These are phyloP conservation scores for Pseudevernia furfuracea DNA, from an alignment of 495 filamentous ascomycete species.

Conservation along the genomic window DNA sequence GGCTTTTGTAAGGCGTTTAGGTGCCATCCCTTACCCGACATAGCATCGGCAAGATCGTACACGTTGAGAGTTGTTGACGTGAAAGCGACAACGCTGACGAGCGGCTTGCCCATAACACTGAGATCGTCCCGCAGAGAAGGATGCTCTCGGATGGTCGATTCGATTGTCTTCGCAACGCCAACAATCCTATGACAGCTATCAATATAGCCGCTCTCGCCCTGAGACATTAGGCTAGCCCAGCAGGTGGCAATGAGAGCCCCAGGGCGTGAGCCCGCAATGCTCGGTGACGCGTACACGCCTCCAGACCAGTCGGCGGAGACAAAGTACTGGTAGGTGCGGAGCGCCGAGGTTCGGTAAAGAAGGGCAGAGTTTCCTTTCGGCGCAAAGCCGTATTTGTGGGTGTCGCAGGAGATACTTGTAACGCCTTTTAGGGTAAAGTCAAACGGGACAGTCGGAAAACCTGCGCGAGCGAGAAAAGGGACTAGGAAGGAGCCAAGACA, in stretches of 20 bases:
- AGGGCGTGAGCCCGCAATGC: conserved; percentile 82
- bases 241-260: conserved; percentile 90
- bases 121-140: conserved; percentile 62
- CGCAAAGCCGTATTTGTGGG: conserved; percentile 98
- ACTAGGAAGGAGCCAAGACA: conserved; percentile 93
- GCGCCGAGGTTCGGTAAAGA: conserved; percentile 72
- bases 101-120: conserved; percentile 71
- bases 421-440: conserved; percentile 94
- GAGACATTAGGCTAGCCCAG: conserved; percentile 82
- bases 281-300: conserved; percentile 89
- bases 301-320: conserved; percentile 91
- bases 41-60: conserved; percentile 81
- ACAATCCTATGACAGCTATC: conserved; percentile 79
- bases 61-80: conserved; percentile 66
- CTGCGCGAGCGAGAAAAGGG: conserved; percentile 82
- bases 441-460: conserved; percentile 70
- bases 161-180: conserved; percentile 76
- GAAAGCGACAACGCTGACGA: conserved; percentile 88
- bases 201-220: conserved; percentile 87
- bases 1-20: conserved; percentile 89
- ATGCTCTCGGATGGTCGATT: conserved; percentile 60
- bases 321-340: conserved; percentile 90
- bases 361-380: conserved; percentile 92
- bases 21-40: conserved; percentile 84
- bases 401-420: conserved; percentile 91